These are phyloP conservation scores for Musa troglodytarum DNA, from an alignment of 176 grass and related monocot genomes.

Conservation along the genomic window DNA sequence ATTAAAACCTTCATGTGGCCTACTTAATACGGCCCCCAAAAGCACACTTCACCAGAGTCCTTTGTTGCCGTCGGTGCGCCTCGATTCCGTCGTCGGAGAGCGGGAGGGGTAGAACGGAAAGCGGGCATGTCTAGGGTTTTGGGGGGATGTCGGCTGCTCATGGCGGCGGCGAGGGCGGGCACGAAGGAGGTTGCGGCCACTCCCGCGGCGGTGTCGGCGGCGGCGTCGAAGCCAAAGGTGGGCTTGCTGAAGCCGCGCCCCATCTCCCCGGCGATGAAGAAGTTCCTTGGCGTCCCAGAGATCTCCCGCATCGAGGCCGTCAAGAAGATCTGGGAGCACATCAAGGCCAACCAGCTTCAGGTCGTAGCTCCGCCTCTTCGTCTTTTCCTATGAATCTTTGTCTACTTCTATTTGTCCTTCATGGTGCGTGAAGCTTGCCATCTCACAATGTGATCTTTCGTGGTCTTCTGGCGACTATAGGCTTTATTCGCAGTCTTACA, in stretches of 20 bases:
- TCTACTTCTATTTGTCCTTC: background rate
- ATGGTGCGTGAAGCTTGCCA: background rate
- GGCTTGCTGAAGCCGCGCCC: constrained; percentile 33
- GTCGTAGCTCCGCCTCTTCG: constrained; percentile 10
- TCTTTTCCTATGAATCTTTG: background rate
- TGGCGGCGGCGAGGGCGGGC: constrained; percentile 34
- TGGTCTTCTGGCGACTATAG: background rate
- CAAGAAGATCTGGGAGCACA: constrained; percentile 78
- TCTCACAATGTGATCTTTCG: background rate
- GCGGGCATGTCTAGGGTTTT: constrained; percentile 53
- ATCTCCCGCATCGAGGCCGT: constrained; percentile 41
- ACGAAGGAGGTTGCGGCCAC: background rate
- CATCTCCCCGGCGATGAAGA: constrained; percentile 49
- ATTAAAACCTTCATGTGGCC: no score
- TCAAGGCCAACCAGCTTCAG: constrained; percentile 77
- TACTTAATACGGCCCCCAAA: no score
- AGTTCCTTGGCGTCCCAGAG: constrained; percentile 44
- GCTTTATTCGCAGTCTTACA: background rate
- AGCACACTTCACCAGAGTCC: no score
- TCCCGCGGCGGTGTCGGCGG: background rate
- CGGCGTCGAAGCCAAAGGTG: constrained; percentile 10
- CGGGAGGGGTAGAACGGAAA: background rate
- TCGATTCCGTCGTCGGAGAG: background rate
- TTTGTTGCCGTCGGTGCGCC: background rate
- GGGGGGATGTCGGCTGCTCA: constrained; percentile 40